Evolutionary conservation across 306 rosid genomes (phyloP).

Genomic region (Macrotyloma uniflorum): DNA sequence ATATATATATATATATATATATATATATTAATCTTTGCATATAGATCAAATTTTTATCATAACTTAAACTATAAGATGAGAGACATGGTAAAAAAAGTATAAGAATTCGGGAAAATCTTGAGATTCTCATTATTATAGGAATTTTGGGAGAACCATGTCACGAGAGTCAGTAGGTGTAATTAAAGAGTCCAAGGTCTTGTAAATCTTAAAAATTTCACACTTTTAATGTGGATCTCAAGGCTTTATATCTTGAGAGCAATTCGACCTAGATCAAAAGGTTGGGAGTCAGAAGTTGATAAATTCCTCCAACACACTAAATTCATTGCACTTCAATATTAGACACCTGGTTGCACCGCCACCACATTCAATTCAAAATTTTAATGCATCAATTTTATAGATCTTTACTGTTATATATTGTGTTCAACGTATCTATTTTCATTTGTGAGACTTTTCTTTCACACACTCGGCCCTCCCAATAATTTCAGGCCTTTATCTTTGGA

Average conservation of each 20-base stretch:
- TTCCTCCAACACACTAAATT: neutral
- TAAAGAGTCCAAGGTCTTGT: neutral
- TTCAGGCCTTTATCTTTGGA: constrained; percentile 3
- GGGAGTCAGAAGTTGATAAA: neutral
- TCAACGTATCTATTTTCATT: neutral
- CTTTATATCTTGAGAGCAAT: neutral
- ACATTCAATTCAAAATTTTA: neutral
- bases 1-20: no score
- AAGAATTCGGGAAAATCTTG: neutral
- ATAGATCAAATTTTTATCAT: neutral
- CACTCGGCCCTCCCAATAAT: neutral
- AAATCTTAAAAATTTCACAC: neutral
- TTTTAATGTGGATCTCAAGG: neutral
- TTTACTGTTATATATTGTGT: neutral
- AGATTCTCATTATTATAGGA: neutral
- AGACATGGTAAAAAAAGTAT: neutral
- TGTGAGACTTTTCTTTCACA: neutral
- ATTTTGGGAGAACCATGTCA: neutral
- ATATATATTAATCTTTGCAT: no score
- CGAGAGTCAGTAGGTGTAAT: neutral
- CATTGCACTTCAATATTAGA: neutral
- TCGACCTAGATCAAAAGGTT: neutral
- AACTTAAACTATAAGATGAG: neutral
- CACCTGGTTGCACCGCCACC: neutral
- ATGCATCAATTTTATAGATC: neutral